phyloP scores from a whole-genome alignment of 139 green algal genomes.

The Diplosphaera chodatii region DNA sequence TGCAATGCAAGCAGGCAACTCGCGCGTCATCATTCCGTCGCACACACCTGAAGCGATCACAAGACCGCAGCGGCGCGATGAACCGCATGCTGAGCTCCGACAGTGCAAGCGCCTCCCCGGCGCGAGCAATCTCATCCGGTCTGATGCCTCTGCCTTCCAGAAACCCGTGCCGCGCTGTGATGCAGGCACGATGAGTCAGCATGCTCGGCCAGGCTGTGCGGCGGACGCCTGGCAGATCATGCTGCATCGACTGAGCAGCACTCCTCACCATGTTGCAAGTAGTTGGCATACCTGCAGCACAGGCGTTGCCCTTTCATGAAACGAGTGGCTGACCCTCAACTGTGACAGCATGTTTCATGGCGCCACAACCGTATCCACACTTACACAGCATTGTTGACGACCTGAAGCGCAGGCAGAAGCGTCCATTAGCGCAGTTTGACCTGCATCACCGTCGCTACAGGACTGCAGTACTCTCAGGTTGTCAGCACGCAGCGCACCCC shows the following conservation, averaged over 20 bases:
- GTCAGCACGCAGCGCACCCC: too few species aligned
- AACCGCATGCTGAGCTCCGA: conserved; percentile 42
- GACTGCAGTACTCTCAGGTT: too few species aligned
- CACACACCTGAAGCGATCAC: conserved; percentile 19
- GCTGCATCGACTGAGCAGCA: too few species aligned
- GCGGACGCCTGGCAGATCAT: too few species aligned
- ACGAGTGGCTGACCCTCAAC: not conserved
- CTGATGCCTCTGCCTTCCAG: conserved; percentile 29
- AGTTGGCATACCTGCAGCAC: conserved; percentile 28
- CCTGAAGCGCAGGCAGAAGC: too few species aligned
- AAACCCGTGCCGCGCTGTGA: conserved; percentile 31
- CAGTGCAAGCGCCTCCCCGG: conserved; percentile 36
- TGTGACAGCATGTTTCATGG: too few species aligned
- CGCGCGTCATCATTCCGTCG: too few species aligned
- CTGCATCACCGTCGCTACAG: too few species aligned
- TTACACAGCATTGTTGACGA: conserved; percentile 36
- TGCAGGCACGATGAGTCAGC: not conserved
- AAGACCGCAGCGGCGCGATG: conserved; percentile 19
- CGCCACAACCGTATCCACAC: not conserved
- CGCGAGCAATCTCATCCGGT: conserved; percentile 29
- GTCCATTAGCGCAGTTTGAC: too few species aligned
- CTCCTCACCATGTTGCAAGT: conserved; percentile 40
- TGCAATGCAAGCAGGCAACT: too few species aligned
- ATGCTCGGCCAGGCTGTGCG: too few species aligned
- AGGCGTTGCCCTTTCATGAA: not conserved